Base-by-base conservation (phyloP, 441 rosid species). In the Breynia disticha region DNA sequence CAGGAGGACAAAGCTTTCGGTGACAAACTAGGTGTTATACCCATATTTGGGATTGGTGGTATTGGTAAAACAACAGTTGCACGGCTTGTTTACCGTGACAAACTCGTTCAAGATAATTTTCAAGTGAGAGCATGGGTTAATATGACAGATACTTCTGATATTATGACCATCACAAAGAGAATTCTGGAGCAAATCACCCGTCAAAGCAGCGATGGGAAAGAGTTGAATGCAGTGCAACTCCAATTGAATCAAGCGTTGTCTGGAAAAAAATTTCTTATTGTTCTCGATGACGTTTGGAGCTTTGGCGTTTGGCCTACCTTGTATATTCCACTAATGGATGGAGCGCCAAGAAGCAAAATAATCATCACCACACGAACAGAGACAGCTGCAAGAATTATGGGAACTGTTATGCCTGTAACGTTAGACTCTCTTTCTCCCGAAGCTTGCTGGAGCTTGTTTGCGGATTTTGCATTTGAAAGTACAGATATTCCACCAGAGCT, bases 231-330 rank as follows among this genome's bases (percentile, higher is more conserved):
- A 5, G 28, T 59, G 7, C 68, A 57, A 7, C 39, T 10, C 1
- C 1, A 32, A 8, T 24, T 68, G 47, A 52, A 16, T 44, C 18
- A 51, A 22, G 3, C 8, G 3, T 18, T 68, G 1, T 11, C 8
- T 0, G 46, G 53, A 12, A 63, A 54, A 32, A 68, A 49, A 14
- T 48, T 57, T 48, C 46, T 58, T 16, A 1, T 68, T 39, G 57
- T 68, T 45, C 39, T 63, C 19, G 72, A 68, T 22, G 68, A 63
- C 18, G 24, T 63, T 0, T 64, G 68, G 68, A 47, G 38, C 13
- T 58, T 49, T 22, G 42, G 16, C 4, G 7, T 10, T 1, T 68
- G 68, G 68, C 32, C 10, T 0, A 0, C 0, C 1, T 12, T 68
- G 9, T 21, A n/a, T 1, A 0, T 1, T 7, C 68, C 65, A 9